Percentiles rank a stretch among this genome's conserved stretches.
phyloP scores from a whole-genome alignment of 2,329 filamentous ascomycete species.

The Alternaria solani region DNA sequence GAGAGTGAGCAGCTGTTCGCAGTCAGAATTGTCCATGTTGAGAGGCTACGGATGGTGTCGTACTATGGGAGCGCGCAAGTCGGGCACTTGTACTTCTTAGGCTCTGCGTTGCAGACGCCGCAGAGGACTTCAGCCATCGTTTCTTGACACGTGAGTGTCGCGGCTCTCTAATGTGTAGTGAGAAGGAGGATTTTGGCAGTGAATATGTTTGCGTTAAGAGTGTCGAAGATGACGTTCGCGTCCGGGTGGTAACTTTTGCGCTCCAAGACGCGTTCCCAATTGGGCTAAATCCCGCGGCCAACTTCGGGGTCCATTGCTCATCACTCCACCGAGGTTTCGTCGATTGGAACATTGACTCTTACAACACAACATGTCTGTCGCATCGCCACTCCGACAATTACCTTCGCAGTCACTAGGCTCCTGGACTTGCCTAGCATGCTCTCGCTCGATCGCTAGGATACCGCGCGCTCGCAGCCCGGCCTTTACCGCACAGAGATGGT shows the following conservation, averaged over 20 bases:
- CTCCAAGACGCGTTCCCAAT: constrained; percentile 30
- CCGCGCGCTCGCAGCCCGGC: constrained; percentile 29
- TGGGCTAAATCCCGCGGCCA: constrained; percentile 42
- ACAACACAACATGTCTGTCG: constrained; percentile 38
- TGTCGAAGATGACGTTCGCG: constrained; percentile 12
- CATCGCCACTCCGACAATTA: constrained; percentile 30
- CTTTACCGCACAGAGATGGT: constrained; percentile 36
- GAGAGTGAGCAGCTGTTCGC: constrained; percentile 39
- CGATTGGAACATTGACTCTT: constrained; percentile 9
- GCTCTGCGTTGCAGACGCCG: constrained; percentile 53
- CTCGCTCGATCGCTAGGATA: constrained; percentile 36
- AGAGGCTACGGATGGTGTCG: constrained; percentile 10
- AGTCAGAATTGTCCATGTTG: neutral
- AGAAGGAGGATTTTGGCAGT: too few species aligned
- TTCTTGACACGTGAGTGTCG: neutral
- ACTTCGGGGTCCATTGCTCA: constrained; percentile 30
- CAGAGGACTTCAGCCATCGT: constrained; percentile 50
- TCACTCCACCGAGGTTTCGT: constrained; percentile 28
- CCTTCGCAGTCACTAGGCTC: constrained; percentile 31
- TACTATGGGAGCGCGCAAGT: constrained; percentile 58
- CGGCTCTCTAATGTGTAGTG: neutral
- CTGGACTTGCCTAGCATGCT: constrained; percentile 50
- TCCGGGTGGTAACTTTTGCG: constrained; percentile 1
- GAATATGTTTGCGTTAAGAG: neutral
- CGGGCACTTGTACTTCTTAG: constrained; percentile 62